Base-by-base conservation (phyloP, 768 basidiomycete species). In the Termitomyces sp. region DNA sequence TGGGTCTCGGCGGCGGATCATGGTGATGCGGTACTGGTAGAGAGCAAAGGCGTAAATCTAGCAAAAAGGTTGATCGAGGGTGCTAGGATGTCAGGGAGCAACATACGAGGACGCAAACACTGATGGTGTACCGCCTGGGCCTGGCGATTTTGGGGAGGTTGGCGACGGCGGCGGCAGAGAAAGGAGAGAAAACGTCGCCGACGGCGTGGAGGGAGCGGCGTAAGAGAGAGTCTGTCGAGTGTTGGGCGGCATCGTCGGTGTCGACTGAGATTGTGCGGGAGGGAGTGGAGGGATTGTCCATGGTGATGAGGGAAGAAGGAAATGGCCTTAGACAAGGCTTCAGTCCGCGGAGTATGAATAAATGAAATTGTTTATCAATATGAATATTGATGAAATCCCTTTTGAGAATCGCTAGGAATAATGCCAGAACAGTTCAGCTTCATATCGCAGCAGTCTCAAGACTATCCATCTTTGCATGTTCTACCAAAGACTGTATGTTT, bases 1-100 rank as follows among this genome's bases (percentile, higher is more conserved):
- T 27, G 93, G 88, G 72, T 94, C 91, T 47, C 95, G 80, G 61
- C 87, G 84, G 13, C 90, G 88, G 61, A 99, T 98, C 86, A 94
- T 88, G 47, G 88, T 88, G 54, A 98, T 85, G 45, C 97, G 84
- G 59, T 86, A 82, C 69, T 98, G 92, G 68, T 96, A 98, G 43
- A 98, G 72, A 1, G 71, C 73, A 71, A 91, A 97, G 0, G 91
- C 93, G 70, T 98, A 99, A 2, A 92, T 69, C 89, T 95, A 30
- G 27, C 8, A n/a, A 24, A 24, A 36, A 26, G 18, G 34, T 54
- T 33, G 20, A 30, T 43, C 36, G n/a, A 8, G 16, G 10, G 27
- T 4, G 27, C 9, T 39, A 9, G 13, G 10, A 9, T 36, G 27
- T 6, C 22, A 14, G 36, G 26, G 40, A 58, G 48, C 27, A 43